Percentiles rank a stretch among this genome's conserved stretches.
Conservation (phyloP, 2,329 filamentous ascomycete species). For the Xylaria multiplex region DNA sequence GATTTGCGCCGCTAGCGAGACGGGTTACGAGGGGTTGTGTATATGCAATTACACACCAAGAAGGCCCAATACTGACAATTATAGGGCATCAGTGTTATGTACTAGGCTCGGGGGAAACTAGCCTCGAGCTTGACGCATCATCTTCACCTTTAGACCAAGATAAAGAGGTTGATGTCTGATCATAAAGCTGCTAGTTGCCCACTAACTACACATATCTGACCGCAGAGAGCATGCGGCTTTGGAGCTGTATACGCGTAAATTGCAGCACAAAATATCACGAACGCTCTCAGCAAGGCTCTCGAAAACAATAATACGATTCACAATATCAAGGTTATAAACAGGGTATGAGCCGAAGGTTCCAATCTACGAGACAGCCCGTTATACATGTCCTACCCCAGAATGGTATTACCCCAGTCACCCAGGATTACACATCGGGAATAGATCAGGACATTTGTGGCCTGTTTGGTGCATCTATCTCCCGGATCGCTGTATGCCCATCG, state of each 20-base stretch:
- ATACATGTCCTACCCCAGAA: not conserved
- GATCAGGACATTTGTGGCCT: too few relatives aligned
- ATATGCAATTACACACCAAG: slow-evolving; percentile 13
- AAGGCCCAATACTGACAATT: slow-evolving; percentile 20
- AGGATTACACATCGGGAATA: slow-evolving; percentile 16
- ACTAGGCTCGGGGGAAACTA: slow-evolving; percentile 13
- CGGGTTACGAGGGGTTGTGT: slow-evolving; percentile 13
- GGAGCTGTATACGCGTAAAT: not conserved
- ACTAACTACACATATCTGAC: not conserved
- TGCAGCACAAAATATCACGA: not conserved
- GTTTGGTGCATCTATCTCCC: not conserved
- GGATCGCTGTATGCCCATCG: too few relatives aligned
- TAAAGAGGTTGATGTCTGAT: not conserved
- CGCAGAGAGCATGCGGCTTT: not conserved
- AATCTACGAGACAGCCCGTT: not conserved
- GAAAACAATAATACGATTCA: not conserved
- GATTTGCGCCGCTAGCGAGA: slow-evolving; percentile 38
- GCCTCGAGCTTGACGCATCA: not conserved
- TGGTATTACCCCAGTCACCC: not conserved
- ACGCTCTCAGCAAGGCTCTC: too few relatives aligned
- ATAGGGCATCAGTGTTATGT: slow-evolving; percentile 35
- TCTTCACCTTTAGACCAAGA: slow-evolving; percentile 2
- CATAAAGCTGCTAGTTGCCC: too few relatives aligned
- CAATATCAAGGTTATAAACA: not conserved
- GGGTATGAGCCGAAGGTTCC: not conserved